Evolutionary conservation across 1,284 basidiomycete genomes (phyloP), one percentile per base, ranked within the genome.

Genomic region (Melampsora medusae): DNA sequence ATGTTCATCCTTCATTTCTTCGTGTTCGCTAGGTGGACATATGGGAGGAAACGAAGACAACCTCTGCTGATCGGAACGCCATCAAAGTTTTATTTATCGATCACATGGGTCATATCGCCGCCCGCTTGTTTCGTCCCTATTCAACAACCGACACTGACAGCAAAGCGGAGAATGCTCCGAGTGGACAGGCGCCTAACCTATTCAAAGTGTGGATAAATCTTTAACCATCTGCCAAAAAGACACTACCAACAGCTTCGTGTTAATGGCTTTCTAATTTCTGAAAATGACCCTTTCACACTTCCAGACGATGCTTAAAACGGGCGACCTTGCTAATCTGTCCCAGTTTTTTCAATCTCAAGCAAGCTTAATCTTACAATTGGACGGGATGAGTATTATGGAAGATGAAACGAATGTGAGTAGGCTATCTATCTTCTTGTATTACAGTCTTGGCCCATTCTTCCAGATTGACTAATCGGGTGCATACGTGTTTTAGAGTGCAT

Each of bases 1-100:
- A 56, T 9, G 19, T 22, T n/a, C n/a, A 22, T 22, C 7, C 5
- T 56, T n/a, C 2, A 56, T 2, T n/a, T n/a, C 7, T 56, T 56
- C 19, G 17, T 2, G 5, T n/a, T 56, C 2, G 25, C 6, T 46
- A 77, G 74, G 53, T 77, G 22, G 35, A 38, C 53, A 68, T 77
- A 19, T 67, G 68, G 16, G 74, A 62, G 6, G 61, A 77, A n/a
- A 53, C 60, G 49, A 69, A 33, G 19, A 60, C 66, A 25, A 38
- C 25, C 7, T 64, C 67, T 9, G 67, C 67, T 16, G 74, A 77
- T 64, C 38, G 53, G 4, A 77, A 77, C 38, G 59, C 67, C n/a
- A 59, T 69, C 67, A 77, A 77, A 25, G 50, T 48, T 50, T 49
- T 77, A 49, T 77, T 67, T 59, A 46, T 77, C n/a, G 74, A 77